Evolutionary conservation across 345 rosid species (phyloP), one percentile per base, ranked within the genome.

Genomic region (Anacardium occidentale): DNA sequence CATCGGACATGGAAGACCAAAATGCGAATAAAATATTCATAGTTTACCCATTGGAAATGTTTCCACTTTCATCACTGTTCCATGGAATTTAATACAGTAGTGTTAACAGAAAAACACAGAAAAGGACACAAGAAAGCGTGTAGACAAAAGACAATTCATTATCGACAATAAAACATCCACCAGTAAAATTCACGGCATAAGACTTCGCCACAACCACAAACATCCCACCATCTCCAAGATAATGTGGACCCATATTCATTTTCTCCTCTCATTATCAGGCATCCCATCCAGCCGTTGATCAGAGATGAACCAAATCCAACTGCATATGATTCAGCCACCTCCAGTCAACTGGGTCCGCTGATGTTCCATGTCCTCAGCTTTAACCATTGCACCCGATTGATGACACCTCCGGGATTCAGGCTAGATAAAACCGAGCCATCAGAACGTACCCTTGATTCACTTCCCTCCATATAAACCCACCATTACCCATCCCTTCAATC

Each of bases 221-320:
- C 48, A 68, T 66, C 70, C 22, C 52, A 54, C 66, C 66, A 53
- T 50, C 76, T 65, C 56, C 20, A 63, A 52, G 71, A 82, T 71
- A 82, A 68, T 15, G 72, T 54, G 68, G 79, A 74, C 74, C 78
- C 74, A 24, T 5, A 42, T 58, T 40, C 50, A 5, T 10, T 56
- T 37, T 50, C 13, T 32, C 57, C 18, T 22, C 21, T 72, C 20
- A 8, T 51, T 60, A 17, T 37, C 0, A 68, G 5, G 1, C 34
- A 52, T 18, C 47, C 42, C 12, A 59, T 69, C 45, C 54, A 61
- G 69, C 63, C 58, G 18, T 72, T 68, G 54, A 60, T 47, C 21
- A 13, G n/a, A 5, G 17, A n/a, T 34, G 18, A 40, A n/a, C 29
- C 8, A 45, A 26, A 29, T 26, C 44, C 65, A 8, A 8, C 42